phyloP scores from a whole-genome alignment of 192 early-diverging fungal genomes.

The Coemansia sp. region DNA sequence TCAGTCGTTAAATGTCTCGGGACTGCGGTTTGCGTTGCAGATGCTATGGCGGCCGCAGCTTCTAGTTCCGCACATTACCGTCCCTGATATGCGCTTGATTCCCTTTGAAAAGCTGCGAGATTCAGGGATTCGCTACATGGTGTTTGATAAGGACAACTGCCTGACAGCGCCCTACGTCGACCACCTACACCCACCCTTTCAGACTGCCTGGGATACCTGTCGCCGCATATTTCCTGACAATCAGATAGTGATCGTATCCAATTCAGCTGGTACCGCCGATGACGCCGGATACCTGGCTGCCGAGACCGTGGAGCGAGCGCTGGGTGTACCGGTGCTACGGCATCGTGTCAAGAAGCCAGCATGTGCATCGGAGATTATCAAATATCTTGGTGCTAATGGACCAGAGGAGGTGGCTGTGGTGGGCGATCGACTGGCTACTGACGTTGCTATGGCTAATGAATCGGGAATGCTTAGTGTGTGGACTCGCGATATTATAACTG shows the following conservation, averaged over 20 bases:
- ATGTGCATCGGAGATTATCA: constrained; percentile 60
- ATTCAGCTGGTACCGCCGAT: constrained; percentile 83
- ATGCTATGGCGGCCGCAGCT: constrained; percentile 63
- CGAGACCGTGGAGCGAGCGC: constrained; percentile 17
- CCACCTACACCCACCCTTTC: constrained; percentile 66
- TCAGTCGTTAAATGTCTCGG: constrained; percentile 75
- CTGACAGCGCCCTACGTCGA: constrained; percentile 79
- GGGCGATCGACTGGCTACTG: constrained; percentile 85
- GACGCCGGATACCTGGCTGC: constrained; percentile 57
- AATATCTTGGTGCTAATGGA: constrained; percentile 37
- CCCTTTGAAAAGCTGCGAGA: constrained; percentile 58
- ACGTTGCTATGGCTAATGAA: constrained; percentile 80
- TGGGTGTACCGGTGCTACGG: constrained; percentile 59
- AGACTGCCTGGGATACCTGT: constrained; percentile 65
- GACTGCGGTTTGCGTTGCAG: constrained; percentile 53
- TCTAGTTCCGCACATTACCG: constrained; percentile 71
- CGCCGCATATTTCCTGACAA: constrained; percentile 56
- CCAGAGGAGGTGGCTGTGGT: constrained; percentile 66
- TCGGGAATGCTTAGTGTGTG: constrained; percentile 70
- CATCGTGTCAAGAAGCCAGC: constrained; percentile 67
- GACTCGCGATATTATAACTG: constrained; percentile 63
- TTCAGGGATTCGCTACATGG: constrained; percentile 67
- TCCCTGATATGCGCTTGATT: constrained; percentile 68
- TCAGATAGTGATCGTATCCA: constrained; percentile 80
- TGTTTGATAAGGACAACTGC: constrained; percentile 98